phyloP scores from a whole-genome alignment of 2,329 filamentous ascomycete species.

The Periconia sp. region DNA sequence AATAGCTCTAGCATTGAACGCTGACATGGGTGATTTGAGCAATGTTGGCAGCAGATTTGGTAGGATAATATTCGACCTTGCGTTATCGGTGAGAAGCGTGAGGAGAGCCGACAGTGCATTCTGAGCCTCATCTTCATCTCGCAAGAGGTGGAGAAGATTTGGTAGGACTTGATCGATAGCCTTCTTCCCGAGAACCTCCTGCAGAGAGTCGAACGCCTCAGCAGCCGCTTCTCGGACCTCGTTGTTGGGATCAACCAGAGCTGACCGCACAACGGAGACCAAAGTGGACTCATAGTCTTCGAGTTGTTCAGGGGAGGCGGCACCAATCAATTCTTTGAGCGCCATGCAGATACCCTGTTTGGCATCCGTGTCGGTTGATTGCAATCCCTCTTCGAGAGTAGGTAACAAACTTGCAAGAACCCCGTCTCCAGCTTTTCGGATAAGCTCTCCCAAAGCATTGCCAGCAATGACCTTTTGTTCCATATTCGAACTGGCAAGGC shows the following conservation, averaged over 20 bases:
- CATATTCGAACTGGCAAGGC: slow-evolving; percentile 93
- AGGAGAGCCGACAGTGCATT: slow-evolving; percentile 91
- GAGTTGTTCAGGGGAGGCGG: slow-evolving; percentile 82
- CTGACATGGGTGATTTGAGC: slow-evolving; percentile 83
- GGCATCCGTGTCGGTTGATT: slow-evolving; percentile 87
- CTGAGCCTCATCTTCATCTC: slow-evolving; percentile 82
- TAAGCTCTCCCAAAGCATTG: slow-evolving; percentile 93
- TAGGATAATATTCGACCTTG: slow-evolving; percentile 91
- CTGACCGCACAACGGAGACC: slow-evolving; percentile 90
- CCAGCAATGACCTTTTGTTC: slow-evolving; percentile 99
- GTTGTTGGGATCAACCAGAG: slow-evolving; percentile 83
- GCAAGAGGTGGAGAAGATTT: slow-evolving; percentile 84
- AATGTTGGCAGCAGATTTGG: slow-evolving; percentile 95
- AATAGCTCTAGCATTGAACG: slow-evolving; percentile 92
- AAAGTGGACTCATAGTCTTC: slow-evolving; percentile 95
- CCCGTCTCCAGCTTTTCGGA: slow-evolving; percentile 93
- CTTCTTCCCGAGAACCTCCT: slow-evolving; percentile 90
- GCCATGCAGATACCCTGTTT: slow-evolving; percentile 98
- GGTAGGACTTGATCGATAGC: slow-evolving; percentile 95
- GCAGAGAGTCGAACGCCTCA: slow-evolving; percentile 93
- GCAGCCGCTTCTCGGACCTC: slow-evolving; percentile 94
- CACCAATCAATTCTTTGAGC: slow-evolving; percentile 86
- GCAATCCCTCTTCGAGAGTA: slow-evolving; percentile 87
- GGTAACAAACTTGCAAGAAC: slow-evolving; percentile 86
- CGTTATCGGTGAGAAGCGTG: slow-evolving; percentile 90